Evolutionary conservation across 345 rosid genomes (phyloP).

Genomic region (Eucalyptus leucophloia): DNA sequence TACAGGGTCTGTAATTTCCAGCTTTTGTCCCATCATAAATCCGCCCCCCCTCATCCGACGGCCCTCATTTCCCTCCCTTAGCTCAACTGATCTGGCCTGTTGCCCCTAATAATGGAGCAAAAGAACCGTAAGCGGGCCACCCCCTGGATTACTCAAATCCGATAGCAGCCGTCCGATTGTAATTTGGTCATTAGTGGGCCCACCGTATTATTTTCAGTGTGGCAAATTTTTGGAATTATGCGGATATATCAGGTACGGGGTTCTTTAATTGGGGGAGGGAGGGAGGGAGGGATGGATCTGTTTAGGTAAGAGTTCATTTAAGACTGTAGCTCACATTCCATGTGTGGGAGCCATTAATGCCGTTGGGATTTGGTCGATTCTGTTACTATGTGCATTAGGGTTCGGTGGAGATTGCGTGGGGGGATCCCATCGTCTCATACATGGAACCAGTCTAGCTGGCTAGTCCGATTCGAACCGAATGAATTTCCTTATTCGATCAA

Average conservation of each 20-base stretch:
- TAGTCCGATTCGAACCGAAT: too few species aligned
- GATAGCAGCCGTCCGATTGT: neutral
- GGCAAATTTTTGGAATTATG: neutral
- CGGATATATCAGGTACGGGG: neutral
- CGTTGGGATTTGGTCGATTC: neutral
- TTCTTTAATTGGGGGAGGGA: neutral
- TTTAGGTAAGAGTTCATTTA: neutral
- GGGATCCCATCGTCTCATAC: neutral
- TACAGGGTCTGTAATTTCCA: neutral
- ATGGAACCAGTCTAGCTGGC: accelerated
- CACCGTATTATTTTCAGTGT: neutral
- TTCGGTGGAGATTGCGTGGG: neutral
- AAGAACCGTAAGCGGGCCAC: neutral
- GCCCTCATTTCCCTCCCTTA: neutral
- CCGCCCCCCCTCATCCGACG: neutral
- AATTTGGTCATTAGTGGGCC: neutral
- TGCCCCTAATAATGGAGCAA: neutral
- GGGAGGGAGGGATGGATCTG: too few species aligned
- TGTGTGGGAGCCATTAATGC: neutral
- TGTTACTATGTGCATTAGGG: neutral
- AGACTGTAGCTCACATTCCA: neutral
- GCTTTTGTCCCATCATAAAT: neutral
- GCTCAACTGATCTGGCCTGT: neutral
- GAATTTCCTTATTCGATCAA: neutral
- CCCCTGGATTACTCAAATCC: neutral